phyloP scores from a whole-genome alignment of 2,329 filamentous ascomycete species.

The Fusarium albosuccineum region DNA sequence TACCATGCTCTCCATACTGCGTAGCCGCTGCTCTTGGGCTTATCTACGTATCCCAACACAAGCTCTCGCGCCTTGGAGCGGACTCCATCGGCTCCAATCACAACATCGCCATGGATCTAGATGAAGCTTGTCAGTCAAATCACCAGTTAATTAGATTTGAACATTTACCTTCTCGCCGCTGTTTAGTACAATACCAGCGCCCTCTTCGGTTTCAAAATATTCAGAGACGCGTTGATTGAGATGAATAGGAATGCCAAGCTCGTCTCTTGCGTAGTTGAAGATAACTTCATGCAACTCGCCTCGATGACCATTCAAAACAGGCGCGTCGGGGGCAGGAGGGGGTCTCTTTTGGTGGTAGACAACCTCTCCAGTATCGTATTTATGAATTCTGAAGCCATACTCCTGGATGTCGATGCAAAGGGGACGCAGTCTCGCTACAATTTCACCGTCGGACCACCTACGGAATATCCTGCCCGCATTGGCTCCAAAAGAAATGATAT shows the following conservation, averaged over 20 bases:
- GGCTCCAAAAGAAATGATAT: constrained; percentile 38
- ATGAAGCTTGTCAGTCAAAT: not conserved
- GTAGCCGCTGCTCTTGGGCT: constrained; percentile 38
- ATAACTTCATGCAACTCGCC: constrained; percentile 35
- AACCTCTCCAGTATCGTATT: constrained; percentile 57
- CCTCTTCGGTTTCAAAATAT: constrained; percentile 18
- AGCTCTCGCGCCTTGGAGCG: constrained; percentile 38
- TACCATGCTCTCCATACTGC: constrained; percentile 63
- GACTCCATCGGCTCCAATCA: constrained; percentile 37
- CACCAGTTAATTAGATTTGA: rapidly evolving
- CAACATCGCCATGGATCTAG: constrained; percentile 30
- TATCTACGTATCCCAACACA: constrained; percentile 32
- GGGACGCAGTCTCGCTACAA: constrained; percentile 52
- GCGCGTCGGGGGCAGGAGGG: constrained; percentile 32
- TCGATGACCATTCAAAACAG: constrained; percentile 33
- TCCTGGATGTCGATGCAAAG: constrained; percentile 45
- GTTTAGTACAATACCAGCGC: constrained; percentile 26
- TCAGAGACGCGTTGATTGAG: constrained; percentile 26
- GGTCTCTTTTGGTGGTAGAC: constrained; percentile 66
- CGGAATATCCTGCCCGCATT: constrained; percentile 63
- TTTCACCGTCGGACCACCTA: constrained; percentile 63
- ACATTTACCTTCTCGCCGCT: constrained; percentile 19
- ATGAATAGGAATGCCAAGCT: constrained; percentile 28
- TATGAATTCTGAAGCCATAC: constrained; percentile 60
- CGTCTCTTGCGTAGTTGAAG: constrained; percentile 32